Evolutionary conservation across 805 yeast genomes (phyloP), one percentile per base, ranked within the genome.

Genomic region (Teunomyces stri): DNA sequence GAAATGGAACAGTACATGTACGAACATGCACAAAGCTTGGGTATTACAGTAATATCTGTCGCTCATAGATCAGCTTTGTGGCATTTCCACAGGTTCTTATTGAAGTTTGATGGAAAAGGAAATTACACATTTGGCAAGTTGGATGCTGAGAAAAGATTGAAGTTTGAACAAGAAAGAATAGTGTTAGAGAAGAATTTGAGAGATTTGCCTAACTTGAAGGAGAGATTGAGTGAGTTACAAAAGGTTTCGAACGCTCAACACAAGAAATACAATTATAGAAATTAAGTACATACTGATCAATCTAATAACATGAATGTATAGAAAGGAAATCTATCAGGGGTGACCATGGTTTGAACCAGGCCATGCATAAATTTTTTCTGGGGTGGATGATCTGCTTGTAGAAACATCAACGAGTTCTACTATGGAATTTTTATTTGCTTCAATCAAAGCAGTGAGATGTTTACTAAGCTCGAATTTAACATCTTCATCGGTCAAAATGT

Each of bases 11-110:
- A 86, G 51, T 82, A 84, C 57, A 90, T 92, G 88, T 91, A 91
- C 60, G 67, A 81, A 44, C 85, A 86, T 58, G 96, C 97, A 0
- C 87, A 86, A 61, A 72, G 76, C 13, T 72, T 87, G 51, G 88
- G 89, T 0, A 89, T 90, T 47, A 87, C 96, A 0, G 77, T 91
- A 15, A 70, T 91, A 33, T 89, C 96, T 0, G 97, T 91, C 7
- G 94, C 96, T 42, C 98, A 91, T 66, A 76, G 97, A 53, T 85
- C 96, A 3, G 88, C 95, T 5, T 70, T 91, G 52, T 91, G 97
- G 97, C 87, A 87, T 64, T 91, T 89, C 72, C 98, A 91, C 65
- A 80, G 85, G 51, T 79, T 81, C 56, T 79, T 91, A 48, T 73
- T 91, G 53, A 90, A 89, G 64, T 89, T 91, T 60, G 91, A 86